Evolutionary conservation across 768 basidiomycete genomes (phyloP).

Genomic region (Calvatia gigantea): DNA sequence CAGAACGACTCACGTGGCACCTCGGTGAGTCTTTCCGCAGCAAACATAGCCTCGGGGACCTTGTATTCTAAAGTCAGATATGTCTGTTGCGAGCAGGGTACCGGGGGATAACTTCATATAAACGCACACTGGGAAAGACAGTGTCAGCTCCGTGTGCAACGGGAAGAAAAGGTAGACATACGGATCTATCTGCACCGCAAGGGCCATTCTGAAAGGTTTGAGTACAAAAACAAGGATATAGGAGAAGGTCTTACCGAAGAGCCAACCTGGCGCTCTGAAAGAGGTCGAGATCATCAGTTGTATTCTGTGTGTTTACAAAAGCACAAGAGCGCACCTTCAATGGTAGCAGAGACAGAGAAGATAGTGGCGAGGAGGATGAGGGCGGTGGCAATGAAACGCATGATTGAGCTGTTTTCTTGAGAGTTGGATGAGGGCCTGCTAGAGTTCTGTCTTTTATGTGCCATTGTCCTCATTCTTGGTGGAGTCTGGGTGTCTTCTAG

Average conservation of each 20-base stretch:
- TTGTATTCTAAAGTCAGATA: background rate
- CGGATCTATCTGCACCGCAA: conserved; percentile 1
- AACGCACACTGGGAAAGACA: background rate
- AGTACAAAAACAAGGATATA: background rate
- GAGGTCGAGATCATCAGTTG: background rate
- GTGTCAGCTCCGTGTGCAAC: background rate
- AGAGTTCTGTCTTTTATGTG: background rate
- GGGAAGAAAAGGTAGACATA: background rate
- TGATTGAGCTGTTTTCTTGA: background rate
- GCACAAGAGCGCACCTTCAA: background rate
- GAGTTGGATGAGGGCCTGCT: background rate
- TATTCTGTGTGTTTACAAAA: no score
- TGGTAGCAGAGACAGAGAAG: background rate
- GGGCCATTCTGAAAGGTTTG: background rate
- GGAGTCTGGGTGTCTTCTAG: background rate
- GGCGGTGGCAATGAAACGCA: conserved; percentile 1
- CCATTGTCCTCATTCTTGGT: background rate
- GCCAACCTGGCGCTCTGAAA: background rate
- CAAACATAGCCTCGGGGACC: conserved; percentile 1
- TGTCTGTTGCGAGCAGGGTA: background rate
- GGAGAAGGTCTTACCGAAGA: background rate
- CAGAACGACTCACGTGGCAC: background rate
- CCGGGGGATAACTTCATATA: background rate
- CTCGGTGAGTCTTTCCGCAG: conserved; percentile 3
- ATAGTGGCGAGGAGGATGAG: background rate